Evolutionary conservation across 345 rosid species (phyloP), one percentile per base, ranked within the genome.

Genomic region (Noccaea bulbosa): DNA sequence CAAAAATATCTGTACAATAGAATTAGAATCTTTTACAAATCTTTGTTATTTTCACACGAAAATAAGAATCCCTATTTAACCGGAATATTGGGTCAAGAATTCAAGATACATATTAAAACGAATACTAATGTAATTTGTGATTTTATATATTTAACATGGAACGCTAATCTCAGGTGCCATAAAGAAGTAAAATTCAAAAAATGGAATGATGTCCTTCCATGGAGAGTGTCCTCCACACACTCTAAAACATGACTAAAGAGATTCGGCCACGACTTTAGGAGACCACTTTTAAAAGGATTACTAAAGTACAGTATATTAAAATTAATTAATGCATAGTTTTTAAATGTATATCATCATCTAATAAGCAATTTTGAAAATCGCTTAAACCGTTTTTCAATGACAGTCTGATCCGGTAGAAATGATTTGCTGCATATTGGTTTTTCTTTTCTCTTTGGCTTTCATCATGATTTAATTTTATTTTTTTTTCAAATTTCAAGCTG

Each of bases 161-260:
- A 52, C 7, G 10, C 16, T 40, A 17, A 46, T 20, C 34, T 68
- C 72, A 54, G 41, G 71, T 53, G 71, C 43, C 17, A 41, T 30
- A 12, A 0, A 33, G 59, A 54, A 54, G 39, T 7, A 17, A 43
- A 55, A 7, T 41, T 20, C 6, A 17, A 33, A 24, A 30, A 45
- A 12, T 45, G 65, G 46, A 46, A 46, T 22, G 48, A 7, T 37
- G 24, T 45, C 5, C 34, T 44, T 34, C 37, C 32, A 47, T 11
- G 11, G 7, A 12, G 8, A 12, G 38, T 47, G 30, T 27, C 30
- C 24, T n/a, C 1, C 30, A 55, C 27, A 35, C 56, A 40, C 41
- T 48, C 17, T 16, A 5, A 50, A 43, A 55, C 45, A 45, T 47
- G 47, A 45, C 65, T 47, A 35, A 22, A 58, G 15, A 38, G 58